Percentiles rank a stretch among this genome's conserved stretches.
These are phyloP conservation scores for Nothomitra cinnamomea DNA, from an alignment of 2,329 filamentous ascomycete species.

Conservation along the genomic window DNA sequence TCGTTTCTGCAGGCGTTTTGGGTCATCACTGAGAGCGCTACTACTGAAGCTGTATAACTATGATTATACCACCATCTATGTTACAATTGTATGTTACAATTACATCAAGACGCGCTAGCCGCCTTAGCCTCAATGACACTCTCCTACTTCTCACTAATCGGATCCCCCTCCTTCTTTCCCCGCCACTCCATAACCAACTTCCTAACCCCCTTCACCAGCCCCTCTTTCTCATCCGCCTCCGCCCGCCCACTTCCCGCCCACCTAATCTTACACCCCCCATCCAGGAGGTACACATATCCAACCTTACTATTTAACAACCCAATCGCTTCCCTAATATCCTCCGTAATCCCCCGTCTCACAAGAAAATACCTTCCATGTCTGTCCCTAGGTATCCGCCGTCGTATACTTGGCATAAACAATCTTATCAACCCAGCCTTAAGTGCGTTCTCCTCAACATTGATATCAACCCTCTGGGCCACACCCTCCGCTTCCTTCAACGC, in stretches of 20 bases:
- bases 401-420: slow-evolving; percentile 33
- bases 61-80: no score
- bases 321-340: slow-evolving; percentile 39
- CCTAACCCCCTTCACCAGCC: slow-evolving; percentile 45
- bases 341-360: slow-evolving; percentile 37
- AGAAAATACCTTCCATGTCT: slow-evolving; percentile 43
- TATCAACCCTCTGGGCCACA: slow-evolving; percentile 56
- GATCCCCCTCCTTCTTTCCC: slow-evolving; percentile 9
- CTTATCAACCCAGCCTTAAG: slow-evolving; percentile 42
- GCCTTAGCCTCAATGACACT: background rate
- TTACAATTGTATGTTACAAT: no score
- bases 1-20: no score
- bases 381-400: slow-evolving; percentile 28
- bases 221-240: slow-evolving; percentile 46
- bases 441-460: slow-evolving; percentile 76
- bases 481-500: slow-evolving; percentile 34
- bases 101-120: background rate
- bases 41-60: no score
- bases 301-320: slow-evolving; percentile 76
- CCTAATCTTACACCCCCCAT: slow-evolving; percentile 71
- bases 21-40: no score
- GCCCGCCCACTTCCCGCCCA: slow-evolving; percentile 77
- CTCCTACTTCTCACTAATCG: background rate
- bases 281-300: slow-evolving; percentile 83
- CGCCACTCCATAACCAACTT: slow-evolving; percentile 42